Base-by-base conservation (phyloP, 768 basidiomycete genomes). In the Phylloporus sp. region DNA sequence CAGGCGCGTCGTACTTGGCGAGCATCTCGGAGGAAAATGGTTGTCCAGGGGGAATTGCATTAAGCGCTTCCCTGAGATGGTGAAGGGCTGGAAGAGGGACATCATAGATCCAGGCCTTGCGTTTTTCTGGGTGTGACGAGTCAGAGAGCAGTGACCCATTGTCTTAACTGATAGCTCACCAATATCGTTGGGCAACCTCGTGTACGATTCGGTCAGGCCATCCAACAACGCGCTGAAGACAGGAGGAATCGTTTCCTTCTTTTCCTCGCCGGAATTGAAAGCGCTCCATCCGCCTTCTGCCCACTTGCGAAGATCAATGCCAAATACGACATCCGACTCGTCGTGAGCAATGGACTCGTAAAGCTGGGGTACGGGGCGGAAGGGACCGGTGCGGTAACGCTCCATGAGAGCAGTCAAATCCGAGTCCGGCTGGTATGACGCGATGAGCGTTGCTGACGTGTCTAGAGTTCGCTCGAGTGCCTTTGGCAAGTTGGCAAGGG, bases 101-200 rank as follows among this genome's bases (percentile, higher is more conserved):
- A 57, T 97, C 91, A 66, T 96, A 98, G 44, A 97, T 89, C 94
- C 94, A 97, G 4, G 84, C 71, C 70, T 86, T 91, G 48, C 94
- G 82, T 61, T 81, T 86, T 63, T 94, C 93, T 83, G 60, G 5
- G 28, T 11, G 44, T 18, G n/a, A 45, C 28, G 15, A 11, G 32
- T 57, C 20, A 53, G 37, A 38, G 7, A 9, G 37, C 4, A 28
- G 6, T 14, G 9, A 18, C 15, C 2, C 38, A 15, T 34, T 26
- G 20, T 18, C 17, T n/a, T n/a, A n/a, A n/a, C 22, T 32, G 21
- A 40, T 9, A 17, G 66, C 79, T 60, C 47, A 87, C 87, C 83
- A 23, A 69, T 69, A 54, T 95, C 86, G 43, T 70, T 72, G 0
- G 81, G 69, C 0, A 87, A 68, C 44, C 67, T 77, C 13, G 59